These are phyloP conservation scores for Adansonia digitata DNA, from an alignment of 345 rosid genomes.

Conservation along the genomic window DNA sequence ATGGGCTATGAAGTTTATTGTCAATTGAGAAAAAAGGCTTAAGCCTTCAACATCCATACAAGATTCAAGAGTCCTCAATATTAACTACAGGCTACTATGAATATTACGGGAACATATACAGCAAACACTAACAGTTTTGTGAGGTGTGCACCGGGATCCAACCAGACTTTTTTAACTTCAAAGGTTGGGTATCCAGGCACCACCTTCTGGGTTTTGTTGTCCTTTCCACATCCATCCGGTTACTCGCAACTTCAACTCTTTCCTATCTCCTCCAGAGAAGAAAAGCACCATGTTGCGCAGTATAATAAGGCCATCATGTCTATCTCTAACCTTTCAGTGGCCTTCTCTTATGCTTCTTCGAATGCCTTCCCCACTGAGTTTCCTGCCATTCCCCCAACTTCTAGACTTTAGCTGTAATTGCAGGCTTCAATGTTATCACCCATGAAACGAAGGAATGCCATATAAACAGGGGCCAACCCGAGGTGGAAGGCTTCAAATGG, in stretches of 20 bases:
- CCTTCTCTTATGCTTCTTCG: slow-evolving; percentile 88
- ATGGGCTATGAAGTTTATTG: slow-evolving; percentile 15
- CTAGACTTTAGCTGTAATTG: slow-evolving; percentile 87
- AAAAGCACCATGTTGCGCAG: slow-evolving; percentile 92
- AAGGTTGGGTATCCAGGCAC: slow-evolving; percentile 84
- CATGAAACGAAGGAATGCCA: slow-evolving; percentile 93
- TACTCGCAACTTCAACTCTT: slow-evolving; percentile 84
- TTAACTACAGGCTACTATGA: slow-evolving; percentile 7
- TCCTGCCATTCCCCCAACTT: slow-evolving; percentile 94
- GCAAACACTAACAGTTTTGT: background rate
- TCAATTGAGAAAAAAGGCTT: slow-evolving; percentile 17
- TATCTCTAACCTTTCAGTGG: slow-evolving; percentile 90
- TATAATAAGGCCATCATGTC: slow-evolving; percentile 83
- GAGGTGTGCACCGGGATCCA: background rate
- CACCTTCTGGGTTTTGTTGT: slow-evolving; percentile 78
- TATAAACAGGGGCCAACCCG: slow-evolving; percentile 93
- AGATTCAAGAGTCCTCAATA: slow-evolving; percentile 16
- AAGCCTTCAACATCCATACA: slow-evolving; percentile 19
- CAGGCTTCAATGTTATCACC: slow-evolving; percentile 86
- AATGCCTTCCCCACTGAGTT: slow-evolving; percentile 90
- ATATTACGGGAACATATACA: slow-evolving; percentile 13
- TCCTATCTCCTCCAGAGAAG: slow-evolving; percentile 95
- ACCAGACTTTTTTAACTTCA: slow-evolving; percentile 37
- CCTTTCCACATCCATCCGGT: slow-evolving; percentile 97
- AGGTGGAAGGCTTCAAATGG: slow-evolving; percentile 99